Evolutionary conservation across 78 protist species (phyloP).

Genomic region (Tieghemostelium lacteum): DNA sequence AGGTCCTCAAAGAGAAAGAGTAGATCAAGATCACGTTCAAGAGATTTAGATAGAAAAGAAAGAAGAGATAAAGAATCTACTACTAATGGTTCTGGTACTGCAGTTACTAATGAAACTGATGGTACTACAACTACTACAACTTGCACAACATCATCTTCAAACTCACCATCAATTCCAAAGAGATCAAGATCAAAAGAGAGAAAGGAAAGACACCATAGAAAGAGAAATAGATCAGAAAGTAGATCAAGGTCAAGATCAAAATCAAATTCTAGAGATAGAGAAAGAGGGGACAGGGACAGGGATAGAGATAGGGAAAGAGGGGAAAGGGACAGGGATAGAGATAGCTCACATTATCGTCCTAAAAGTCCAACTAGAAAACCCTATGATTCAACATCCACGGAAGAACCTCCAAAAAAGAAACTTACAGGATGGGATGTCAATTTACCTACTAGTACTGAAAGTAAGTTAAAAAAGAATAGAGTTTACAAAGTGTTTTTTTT

Average conservation of each 20-base stretch:
- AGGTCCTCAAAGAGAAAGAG: not conserved
- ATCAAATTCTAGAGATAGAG: not conserved
- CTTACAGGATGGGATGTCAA: not conserved
- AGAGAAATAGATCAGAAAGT: not conserved
- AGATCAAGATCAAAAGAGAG: conserved; percentile 24
- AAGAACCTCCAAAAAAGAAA: not conserved
- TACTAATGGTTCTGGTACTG: not conserved
- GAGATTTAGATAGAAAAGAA: not conserved
- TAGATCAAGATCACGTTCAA: not conserved
- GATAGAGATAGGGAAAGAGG: conserved; percentile 23
- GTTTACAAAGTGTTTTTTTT: no score
- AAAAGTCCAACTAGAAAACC: not conserved
- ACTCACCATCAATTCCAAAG: not conserved
- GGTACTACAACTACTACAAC: not conserved
- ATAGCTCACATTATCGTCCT: no score
- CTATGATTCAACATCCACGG: not conserved
- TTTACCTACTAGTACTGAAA: not conserved
- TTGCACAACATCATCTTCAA: not conserved
- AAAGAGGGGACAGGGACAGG: conserved; percentile 6
- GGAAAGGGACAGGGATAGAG: conserved; percentile 1
- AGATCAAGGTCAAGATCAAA: conserved; percentile 3
- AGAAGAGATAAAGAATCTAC: not conserved
- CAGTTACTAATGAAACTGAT: not conserved
- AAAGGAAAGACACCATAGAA: no score
- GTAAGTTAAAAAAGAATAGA: no score